These are phyloP conservation scores for Neodidymelliopsis sp. DNA, from an alignment of 2,329 filamentous ascomycete genomes.

Conservation along the genomic window DNA sequence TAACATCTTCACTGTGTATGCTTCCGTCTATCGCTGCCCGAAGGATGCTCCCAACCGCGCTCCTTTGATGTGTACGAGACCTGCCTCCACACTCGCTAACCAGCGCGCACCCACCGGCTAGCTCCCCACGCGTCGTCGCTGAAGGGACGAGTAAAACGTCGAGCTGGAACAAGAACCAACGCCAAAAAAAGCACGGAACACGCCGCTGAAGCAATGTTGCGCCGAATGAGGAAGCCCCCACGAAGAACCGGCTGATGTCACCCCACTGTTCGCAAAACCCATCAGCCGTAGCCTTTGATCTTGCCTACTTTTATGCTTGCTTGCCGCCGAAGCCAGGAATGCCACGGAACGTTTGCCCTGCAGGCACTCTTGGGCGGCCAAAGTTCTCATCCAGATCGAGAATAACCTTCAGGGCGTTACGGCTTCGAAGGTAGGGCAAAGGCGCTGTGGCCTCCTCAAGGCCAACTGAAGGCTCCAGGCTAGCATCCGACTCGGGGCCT, in stretches of 20 bases:
- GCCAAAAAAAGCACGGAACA: slow-evolving; percentile 39
- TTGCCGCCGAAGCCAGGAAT: slow-evolving; percentile 49
- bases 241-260: slow-evolving; percentile 39
- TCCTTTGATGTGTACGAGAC: slow-evolving; percentile 29
- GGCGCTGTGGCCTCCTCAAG: slow-evolving; percentile 70
- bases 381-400: slow-evolving; percentile 94
- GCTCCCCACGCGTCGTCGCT: slow-evolving; percentile 30
- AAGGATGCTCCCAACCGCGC: slow-evolving; percentile 19
- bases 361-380: slow-evolving; percentile 72
- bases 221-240: slow-evolving; percentile 29
- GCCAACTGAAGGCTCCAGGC: slow-evolving; percentile 67
- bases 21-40: slow-evolving; percentile 24
- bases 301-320: slow-evolving; percentile 30
- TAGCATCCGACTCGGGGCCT: slow-evolving; percentile 55
- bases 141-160: slow-evolving; percentile 25
- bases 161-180: slow-evolving; percentile 26
- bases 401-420: slow-evolving; percentile 95
- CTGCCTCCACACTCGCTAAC: slow-evolving; percentile 21
- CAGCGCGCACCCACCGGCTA: slow-evolving; percentile 10
- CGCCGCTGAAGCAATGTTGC: slow-evolving; percentile 35
- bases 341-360: slow-evolving; percentile 44
- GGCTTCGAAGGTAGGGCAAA: slow-evolving; percentile 73
- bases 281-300: slow-evolving; percentile 28
- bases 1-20: slow-evolving; percentile 30
- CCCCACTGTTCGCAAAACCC: slow-evolving; percentile 31